Conservation (phyloP, 805 yeast genomes). For the Candida lessepsii region DNA sequence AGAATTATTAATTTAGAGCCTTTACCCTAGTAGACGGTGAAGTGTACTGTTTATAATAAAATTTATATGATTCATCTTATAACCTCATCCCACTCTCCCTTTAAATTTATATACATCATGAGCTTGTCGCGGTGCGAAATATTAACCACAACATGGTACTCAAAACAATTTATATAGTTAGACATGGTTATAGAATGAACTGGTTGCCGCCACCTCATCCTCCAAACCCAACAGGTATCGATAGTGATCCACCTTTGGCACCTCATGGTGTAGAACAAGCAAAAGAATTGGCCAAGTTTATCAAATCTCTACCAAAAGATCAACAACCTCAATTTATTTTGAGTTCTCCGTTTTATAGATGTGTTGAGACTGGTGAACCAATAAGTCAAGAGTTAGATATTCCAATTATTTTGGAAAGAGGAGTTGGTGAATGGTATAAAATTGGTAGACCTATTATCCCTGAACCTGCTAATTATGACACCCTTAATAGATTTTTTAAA, state of each 20-base stretch:
- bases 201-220: constrained; percentile 77
- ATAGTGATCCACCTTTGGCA: constrained; percentile 85
- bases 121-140: neutral
- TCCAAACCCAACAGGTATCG: constrained; percentile 83
- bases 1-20: constrained; percentile 72
- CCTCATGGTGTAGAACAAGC: constrained; percentile 89
- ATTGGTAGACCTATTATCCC: constrained; percentile 70
- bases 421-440: constrained; percentile 91
- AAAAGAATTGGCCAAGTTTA: constrained; percentile 63
- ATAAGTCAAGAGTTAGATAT: constrained; percentile 57
- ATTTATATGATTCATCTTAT: constrained; percentile 1
- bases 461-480: constrained; percentile 54
- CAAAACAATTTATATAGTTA: constrained; percentile 63
- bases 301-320: constrained; percentile 39
- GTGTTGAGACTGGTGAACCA: constrained; percentile 79
- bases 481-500: constrained; percentile 55
- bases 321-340: constrained; percentile 72
- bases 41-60: constrained; percentile 2
- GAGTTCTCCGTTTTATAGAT: constrained; percentile 85
- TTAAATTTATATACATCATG: no score
- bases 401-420: constrained; percentile 69
- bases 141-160: constrained; percentile 21
- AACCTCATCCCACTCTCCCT: no score
- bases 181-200: constrained; percentile 90
- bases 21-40: no score